Percentiles rank a stretch among this genome's conserved stretches.
These are phyloP conservation scores for Omphalotus olearius DNA, from an alignment of 1,284 basidiomycete genomes.

Conservation along the genomic window DNA sequence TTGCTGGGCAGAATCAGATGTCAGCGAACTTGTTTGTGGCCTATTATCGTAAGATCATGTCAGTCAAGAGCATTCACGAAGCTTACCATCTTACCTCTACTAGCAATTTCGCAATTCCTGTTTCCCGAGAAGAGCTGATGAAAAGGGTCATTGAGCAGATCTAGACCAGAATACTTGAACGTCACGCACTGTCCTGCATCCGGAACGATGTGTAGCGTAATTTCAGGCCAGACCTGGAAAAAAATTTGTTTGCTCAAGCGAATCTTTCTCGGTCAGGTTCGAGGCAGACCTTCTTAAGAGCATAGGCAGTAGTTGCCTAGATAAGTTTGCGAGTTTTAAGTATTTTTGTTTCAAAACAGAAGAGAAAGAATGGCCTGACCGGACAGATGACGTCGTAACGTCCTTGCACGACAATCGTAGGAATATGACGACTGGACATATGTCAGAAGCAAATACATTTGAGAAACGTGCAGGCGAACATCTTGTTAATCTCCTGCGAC, in stretches of 20 bases:
- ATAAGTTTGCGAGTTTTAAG: conserved; percentile 1
- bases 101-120: conserved; percentile 69
- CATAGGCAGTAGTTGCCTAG: conserved; percentile 76
- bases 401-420: conserved; percentile 83
- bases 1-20: conserved; percentile 13
- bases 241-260: not conserved
- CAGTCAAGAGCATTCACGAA: not conserved
- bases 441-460: conserved; percentile 9
- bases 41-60: conserved; percentile 20
- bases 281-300: conserved; percentile 59
- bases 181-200: conserved; percentile 73
- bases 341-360: not conserved
- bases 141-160: too few species aligned
- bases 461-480: conserved; percentile 42
- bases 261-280: not conserved
- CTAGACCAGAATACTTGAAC: too few species aligned
- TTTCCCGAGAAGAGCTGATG: conserved; percentile 64
- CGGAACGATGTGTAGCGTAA: conserved; percentile 76
- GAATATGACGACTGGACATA: conserved; percentile 71
- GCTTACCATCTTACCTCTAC: conserved; percentile 49
- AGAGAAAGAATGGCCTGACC: conserved; percentile 32
- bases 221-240: conserved; percentile 69
- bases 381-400: conserved; percentile 80
- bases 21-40: conserved; percentile 43
- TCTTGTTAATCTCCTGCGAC: conserved; percentile 84